Evolutionary conservation across 352 stramenopile species (phyloP), one percentile per base, ranked within the genome.

Genomic region (Pythium rhizo-oryzae): DNA sequence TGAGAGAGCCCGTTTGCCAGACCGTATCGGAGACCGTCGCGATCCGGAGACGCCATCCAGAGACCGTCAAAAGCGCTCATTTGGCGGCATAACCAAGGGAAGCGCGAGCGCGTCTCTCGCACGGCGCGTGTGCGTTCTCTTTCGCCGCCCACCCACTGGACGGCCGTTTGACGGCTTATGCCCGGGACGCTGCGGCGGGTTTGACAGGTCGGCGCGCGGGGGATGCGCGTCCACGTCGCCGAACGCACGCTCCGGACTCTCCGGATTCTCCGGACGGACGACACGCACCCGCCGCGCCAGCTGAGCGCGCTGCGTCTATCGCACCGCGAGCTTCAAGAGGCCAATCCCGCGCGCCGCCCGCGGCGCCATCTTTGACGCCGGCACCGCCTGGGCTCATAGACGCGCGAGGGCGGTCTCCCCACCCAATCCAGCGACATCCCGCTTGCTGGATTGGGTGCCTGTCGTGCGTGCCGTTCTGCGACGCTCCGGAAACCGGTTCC

Each of bases 351-450:
- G 12, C 19, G 25, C 28, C 2, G 51, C 25, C 16, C 43, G 28
- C 6, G 24, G 51, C 51, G 51, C 51, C 51, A 57, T 57, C 51
- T 57, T 57, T 57, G 15, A 57, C 51, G 33, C 51, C 16, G 23
- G 46, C 46, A 24, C 12, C 19, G 19, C n/a, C 33, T 9, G 37
- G 51, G 23, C 24, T 23, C 51, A 57, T 57, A 37, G 51, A 57
- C 33, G 51, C 28, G 51, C 51, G 28, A n/a, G 43, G 7, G 15
- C 15, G 15, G 37, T 18, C 13, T 43, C 11, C 37, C 11, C 2
- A 43, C 37, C 15, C 37, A 18, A 18, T 43, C 37, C 37, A 18
- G 8, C 9, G 37, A 43, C 4, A 43, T 43, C 37, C 37, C 1
- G 37, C 9, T 43, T 43, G 28, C 28, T 33, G 28, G 28, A 33